Conservation (phyloP, 2,329 filamentous ascomycete species). For the Ustilaginoidea virens region DNA sequence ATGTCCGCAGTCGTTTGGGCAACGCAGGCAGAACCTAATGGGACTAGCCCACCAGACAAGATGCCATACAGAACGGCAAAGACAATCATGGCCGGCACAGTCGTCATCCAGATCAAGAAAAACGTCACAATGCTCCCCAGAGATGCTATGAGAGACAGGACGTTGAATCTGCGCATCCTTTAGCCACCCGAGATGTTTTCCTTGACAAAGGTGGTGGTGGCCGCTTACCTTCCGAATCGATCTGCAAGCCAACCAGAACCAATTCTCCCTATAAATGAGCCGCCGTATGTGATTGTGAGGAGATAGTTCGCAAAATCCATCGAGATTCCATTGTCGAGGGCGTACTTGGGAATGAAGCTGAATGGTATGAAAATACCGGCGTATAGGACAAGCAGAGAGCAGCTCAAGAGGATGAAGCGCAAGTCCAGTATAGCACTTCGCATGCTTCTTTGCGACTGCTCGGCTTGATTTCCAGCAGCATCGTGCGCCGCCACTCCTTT, state of each 20-base stretch:
- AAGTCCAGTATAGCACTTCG: constrained; percentile 14
- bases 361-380: constrained; percentile 16
- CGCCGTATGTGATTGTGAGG: constrained; percentile 44
- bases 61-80: constrained; percentile 15
- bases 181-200: background rate
- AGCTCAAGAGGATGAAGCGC: constrained; percentile 10
- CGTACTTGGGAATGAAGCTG: constrained; percentile 30
- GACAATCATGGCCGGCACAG: constrained; percentile 7
- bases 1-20: constrained; percentile 15
- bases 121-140: constrained; percentile 14
- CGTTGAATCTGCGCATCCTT: constrained; percentile 22
- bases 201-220: background rate
- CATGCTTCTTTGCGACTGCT: constrained; percentile 5
- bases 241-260: constrained; percentile 36
- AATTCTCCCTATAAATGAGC: constrained; percentile 36
- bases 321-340: constrained; percentile 19
- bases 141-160: constrained; percentile 12
- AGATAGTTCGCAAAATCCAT: constrained; percentile 15
- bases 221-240: constrained; percentile 23
- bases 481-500: constrained; percentile 6
- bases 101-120: constrained; percentile 14
- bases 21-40: constrained; percentile 17
- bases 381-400: constrained; percentile 12
- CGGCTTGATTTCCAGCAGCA: constrained; percentile 4
- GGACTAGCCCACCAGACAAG: constrained; percentile 17